Evolutionary conservation across 305 asterid species (phyloP).

Genomic region (Fraxinus xanthoxyloides): DNA sequence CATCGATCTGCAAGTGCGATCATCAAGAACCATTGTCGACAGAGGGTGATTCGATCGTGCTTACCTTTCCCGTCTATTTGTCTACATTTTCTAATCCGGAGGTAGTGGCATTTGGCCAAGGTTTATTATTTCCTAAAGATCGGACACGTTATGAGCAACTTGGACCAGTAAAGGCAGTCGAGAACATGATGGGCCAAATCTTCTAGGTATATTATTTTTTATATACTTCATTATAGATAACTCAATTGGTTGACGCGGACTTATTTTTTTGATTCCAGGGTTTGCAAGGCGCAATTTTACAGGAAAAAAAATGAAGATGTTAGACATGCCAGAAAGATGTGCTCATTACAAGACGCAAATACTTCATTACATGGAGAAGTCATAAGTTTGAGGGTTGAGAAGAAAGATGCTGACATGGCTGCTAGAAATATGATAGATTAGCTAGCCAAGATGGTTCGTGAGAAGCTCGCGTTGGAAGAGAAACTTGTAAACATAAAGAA

Average conservation of each 20-base stretch:
- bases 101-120: background rate
- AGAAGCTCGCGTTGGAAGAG: background rate
- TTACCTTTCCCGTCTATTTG: background rate
- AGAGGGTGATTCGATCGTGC: background rate
- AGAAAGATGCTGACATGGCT: background rate
- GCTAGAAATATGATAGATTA: background rate
- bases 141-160: background rate
- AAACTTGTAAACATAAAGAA: too few relatives aligned
- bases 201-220: background rate
- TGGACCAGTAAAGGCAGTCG: background rate
- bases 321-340: background rate
- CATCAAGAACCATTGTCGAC: background rate
- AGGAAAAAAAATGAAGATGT: too few relatives aligned
- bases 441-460: background rate
- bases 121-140: background rate
- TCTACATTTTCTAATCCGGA: background rate
- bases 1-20: rapidly evolving
- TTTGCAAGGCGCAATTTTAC: background rate
- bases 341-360: background rate
- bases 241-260: background rate
- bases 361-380: background rate
- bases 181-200: background rate
- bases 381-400: background rate
- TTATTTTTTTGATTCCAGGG: background rate
- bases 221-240: background rate